These are phyloP conservation scores for maize (Zea mays) DNA, from an alignment of 176 grass and related monocot genomes.

Conservation along the genomic window Zm-B73-REFERENCE-NAM-5.0 NC_050098.1:226898501-226899000, in stretches of 20 bases:
- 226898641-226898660: conserved; percentile 15
- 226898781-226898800: neutral
- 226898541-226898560: conserved; percentile 63
- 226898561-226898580: conserved; percentile 93
- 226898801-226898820: conserved; percentile 15
- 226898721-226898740: conserved; percentile 96
- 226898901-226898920: conserved; percentile 95
- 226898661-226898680: conserved; percentile 11
- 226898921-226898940: conserved; percentile 98
- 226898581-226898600: conserved; percentile 99
- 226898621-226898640: conserved; percentile 31
- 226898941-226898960: conserved; percentile 29
- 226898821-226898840: conserved; percentile 10
- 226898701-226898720: conserved; percentile 95
- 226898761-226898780: conserved; percentile 41
- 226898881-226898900: conserved; percentile 96
- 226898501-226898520: neutral
- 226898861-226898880: conserved; percentile 99
- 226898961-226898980: conserved; percentile 19
- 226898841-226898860: conserved; percentile 65
- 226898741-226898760: conserved; percentile 93
- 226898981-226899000: conserved; percentile 11
- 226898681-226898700: conserved; percentile 63
- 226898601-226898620: conserved; percentile 50
- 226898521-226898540: conserved; percentile 1